These are phyloP conservation scores for Fusarium torulosum DNA, from an alignment of 2,329 filamentous ascomycete genomes.

Conservation along the genomic window DNA sequence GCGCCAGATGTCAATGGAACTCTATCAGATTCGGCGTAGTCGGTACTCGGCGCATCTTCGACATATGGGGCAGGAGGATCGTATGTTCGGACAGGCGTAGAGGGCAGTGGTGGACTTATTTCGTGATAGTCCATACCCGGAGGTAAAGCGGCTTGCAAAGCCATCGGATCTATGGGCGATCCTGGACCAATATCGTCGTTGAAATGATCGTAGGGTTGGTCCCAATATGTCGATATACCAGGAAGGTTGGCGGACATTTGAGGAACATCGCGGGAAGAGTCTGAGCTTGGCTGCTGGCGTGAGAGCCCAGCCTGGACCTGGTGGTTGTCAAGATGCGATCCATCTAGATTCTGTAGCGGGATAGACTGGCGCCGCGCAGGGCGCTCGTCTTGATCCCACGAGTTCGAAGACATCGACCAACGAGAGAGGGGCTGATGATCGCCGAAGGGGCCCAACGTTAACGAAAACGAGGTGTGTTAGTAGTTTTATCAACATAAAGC, in stretches of 20 bases:
- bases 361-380: constrained; percentile 65
- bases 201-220: constrained; percentile 59
- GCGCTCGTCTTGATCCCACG: constrained; percentile 46
- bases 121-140: constrained; percentile 60
- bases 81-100: constrained; percentile 48
- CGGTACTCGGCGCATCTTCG: constrained; percentile 51
- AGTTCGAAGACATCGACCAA: constrained; percentile 50
- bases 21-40: constrained; percentile 68
- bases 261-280: constrained; percentile 24
- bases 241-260: constrained; percentile 54
- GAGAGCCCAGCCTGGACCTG: constrained; percentile 23
- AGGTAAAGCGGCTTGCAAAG: constrained; percentile 67
- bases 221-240: constrained; percentile 66
- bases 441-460: constrained; percentile 45
- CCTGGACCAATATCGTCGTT: constrained; percentile 54
- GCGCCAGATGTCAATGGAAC: constrained; percentile 68
- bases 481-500: constrained; percentile 30
- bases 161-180: constrained; percentile 67
- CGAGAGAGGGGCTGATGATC: constrained; percentile 34
- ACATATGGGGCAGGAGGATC: constrained; percentile 53
- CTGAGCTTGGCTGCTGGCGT: constrained; percentile 21
- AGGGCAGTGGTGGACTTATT: constrained; percentile 25
- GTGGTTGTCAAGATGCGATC: constrained; percentile 31
- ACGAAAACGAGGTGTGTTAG: constrained; percentile 19
- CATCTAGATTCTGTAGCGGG: constrained; percentile 73